Evolutionary conservation across 139 green algal genomes (phyloP), one percentile per base, ranked within the genome.

Genomic region (Chlamydomonas applanata): DNA sequence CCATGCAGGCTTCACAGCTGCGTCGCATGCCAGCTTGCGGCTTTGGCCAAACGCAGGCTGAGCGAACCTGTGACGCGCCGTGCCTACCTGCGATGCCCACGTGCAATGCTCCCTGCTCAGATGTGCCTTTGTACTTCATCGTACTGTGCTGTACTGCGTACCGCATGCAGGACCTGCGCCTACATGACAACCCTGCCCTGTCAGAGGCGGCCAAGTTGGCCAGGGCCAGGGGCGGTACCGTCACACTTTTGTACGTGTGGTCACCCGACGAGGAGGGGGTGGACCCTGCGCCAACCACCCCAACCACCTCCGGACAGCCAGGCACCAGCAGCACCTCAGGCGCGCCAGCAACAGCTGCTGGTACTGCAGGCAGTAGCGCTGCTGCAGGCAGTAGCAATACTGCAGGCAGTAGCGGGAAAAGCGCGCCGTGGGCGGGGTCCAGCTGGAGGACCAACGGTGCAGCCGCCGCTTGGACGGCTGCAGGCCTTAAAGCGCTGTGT

Each of bases 121-220:
- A 34, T n/a, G n/a, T n/a, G 14, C 14, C 29, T 5, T 71, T n/a
- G n/a, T n/a, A n/a, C n/a, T n/a, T n/a, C n/a, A n/a, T n/a, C 7
- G 13, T 33, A 49, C 17, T 17, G 25, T 17, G 5, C 35, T 19
- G 25, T 32, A 5, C 24, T 46, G 16, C 36, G 62, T 11, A 56
- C 54, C 36, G 72, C 27, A 24, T 65, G 49, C 82, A 87, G 66
- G 84, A 92, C 78, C 61, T 89, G 65, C 44, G 87, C 14, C 33
- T 89, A 32, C 82, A 89, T 46, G 87, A 92, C 79, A 89, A 92
- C 82, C 68, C 79, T 4, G 81, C 82, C 14, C 68, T 92, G 14
- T 44, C n/a, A 25, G 76, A 80, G 13, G 84, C 87, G 0, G 80
- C 74, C 1, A 32, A 53, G 40, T 30, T 46, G 2, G 87, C 87